Conservation (phyloP, 345 rosid genomes). For the Abelmoschus esculentus region DNA sequence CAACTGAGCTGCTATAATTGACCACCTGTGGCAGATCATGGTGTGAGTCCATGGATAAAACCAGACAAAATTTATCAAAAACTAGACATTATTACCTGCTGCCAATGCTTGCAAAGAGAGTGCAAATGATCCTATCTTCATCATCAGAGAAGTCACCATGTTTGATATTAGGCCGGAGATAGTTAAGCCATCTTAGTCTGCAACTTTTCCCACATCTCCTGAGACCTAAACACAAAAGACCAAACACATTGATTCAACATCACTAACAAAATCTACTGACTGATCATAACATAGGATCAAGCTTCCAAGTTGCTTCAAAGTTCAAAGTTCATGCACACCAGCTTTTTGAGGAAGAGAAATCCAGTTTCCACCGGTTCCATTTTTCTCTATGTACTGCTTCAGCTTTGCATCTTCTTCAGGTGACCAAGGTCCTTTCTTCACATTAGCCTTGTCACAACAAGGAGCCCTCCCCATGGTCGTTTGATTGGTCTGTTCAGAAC, state of each 20-base stretch:
- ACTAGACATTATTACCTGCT: constrained; percentile 52
- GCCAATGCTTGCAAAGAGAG: constrained; percentile 66
- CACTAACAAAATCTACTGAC: not conserved
- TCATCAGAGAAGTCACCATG: constrained; percentile 85
- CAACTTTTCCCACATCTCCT: constrained; percentile 92
- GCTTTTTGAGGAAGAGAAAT: constrained; percentile 79
- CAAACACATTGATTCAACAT: not conserved
- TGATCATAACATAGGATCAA: constrained; percentile 8
- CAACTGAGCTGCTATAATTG: constrained; percentile 78
- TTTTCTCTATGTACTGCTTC: constrained; percentile 49
- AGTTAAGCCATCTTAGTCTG: constrained; percentile 87
- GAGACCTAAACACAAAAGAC: constrained; percentile 35
- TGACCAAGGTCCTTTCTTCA: constrained; percentile 95
- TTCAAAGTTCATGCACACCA: constrained; percentile 27
- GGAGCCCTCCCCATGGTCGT: constrained; percentile 81
- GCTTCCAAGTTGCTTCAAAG: not conserved
- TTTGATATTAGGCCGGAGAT: constrained; percentile 79
- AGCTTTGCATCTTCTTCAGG: constrained; percentile 92
- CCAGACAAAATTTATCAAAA: constrained; percentile 17
- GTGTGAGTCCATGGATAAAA: constrained; percentile 19
- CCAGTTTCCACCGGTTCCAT: constrained; percentile 80
- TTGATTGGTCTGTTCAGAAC: not conserved
- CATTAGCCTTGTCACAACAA: constrained; percentile 85
- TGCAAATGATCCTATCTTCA: constrained; percentile 66
- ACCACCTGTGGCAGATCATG: constrained; percentile 41